Base-by-base conservation (phyloP, 352 stramenopile species). In the Pythium periplocum region DNA sequence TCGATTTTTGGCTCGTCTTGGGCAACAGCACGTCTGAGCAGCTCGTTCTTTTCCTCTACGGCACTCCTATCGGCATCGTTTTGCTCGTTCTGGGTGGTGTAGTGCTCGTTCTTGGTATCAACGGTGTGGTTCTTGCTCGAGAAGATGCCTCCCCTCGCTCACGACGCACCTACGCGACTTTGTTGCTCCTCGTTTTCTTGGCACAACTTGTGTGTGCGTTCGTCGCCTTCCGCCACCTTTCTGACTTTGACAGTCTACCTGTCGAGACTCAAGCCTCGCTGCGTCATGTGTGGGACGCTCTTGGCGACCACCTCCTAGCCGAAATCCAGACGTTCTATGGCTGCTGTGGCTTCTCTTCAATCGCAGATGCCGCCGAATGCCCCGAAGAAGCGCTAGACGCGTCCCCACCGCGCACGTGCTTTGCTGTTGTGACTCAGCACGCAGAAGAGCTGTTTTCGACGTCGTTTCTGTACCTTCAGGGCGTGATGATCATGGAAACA, bases 1-100 rank as follows among this genome's bases (percentile, higher is more conserved):
- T 75, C 26, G 67, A 75, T n/a, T 75, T 75, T 39, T 64, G 48
- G 10, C 35, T 61, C 9, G 59, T 69, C 4, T 51, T 75, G 9
- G 67, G 63, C 50, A 69, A 72, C 38, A 72, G 51, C 30, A 72
- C 67, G 17, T 47, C 56, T 3, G 50, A 41, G 2, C 47, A 59
- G 36, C 42, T 72, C 39, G 62, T 68, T 6, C n/a, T 75, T 4
- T 55, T 63, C 10, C 35, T 75, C 3, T 75, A 69, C 40, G 67
- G 67, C 5, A 57, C 55, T 31, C 41, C 62, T 3, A 55, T 72
- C 31, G 67, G 67, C 4, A 48, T 71, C 8, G 55, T 60, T 26
- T 38, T 69, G 5, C 11, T 66, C 1, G 40, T 32, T 3, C 64
- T 70, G 39, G 63, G 59, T 32, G 51, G 56, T 4, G 38, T 51